Percentiles rank a stretch among this genome's conserved stretches.
Evolutionary conservation across 805 yeast species (phyloP).

Genomic region (Wickerhamomyces strasburgensis): DNA sequence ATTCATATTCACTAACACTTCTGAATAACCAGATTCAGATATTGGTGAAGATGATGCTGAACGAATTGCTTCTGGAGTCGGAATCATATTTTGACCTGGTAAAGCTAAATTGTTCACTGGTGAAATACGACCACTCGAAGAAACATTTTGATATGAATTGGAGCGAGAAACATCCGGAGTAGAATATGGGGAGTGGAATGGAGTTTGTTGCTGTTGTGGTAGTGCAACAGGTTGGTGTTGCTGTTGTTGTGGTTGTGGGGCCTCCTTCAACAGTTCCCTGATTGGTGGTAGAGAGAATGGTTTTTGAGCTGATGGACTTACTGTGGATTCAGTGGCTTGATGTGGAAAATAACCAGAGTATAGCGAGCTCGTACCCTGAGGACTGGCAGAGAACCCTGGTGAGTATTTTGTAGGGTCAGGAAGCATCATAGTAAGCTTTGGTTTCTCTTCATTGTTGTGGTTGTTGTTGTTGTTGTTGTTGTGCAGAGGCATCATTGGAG

Average conservation of each 20-base stretch:
- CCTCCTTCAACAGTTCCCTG: slow-evolving; percentile 14
- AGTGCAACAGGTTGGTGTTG: slow-evolving; percentile 5
- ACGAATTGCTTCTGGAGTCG: background rate
- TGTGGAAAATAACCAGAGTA: slow-evolving; percentile 4
- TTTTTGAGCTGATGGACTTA: slow-evolving; percentile 3
- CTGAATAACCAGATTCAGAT: background rate
- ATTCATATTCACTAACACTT: slow-evolving; percentile 7
- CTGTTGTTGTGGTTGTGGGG: slow-evolving; percentile 4
- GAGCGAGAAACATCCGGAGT: slow-evolving; percentile 16
- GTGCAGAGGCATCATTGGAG: slow-evolving; percentile 1
- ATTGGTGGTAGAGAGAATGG: slow-evolving; percentile 18
- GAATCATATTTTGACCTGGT: background rate
- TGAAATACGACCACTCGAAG: slow-evolving; percentile 3
- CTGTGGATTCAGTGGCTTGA: slow-evolving; percentile 8
- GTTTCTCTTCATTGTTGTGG: slow-evolving; percentile 7
- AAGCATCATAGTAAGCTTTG: slow-evolving; percentile 16
- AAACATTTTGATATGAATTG: slow-evolving; percentile 1
- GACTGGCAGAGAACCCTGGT: slow-evolving; percentile 2
- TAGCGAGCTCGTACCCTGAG: background rate
- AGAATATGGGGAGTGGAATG: slow-evolving; percentile 1
- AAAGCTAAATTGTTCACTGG: background rate
- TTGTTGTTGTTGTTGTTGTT: no score
- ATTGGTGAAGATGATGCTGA: slow-evolving; percentile 2
- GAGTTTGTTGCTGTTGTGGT: slow-evolving; percentile 1
- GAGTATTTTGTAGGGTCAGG: slow-evolving; percentile 20